phyloP scores from a whole-genome alignment of 306 rosid genomes.

The Vachellia pachyceras region DNA sequence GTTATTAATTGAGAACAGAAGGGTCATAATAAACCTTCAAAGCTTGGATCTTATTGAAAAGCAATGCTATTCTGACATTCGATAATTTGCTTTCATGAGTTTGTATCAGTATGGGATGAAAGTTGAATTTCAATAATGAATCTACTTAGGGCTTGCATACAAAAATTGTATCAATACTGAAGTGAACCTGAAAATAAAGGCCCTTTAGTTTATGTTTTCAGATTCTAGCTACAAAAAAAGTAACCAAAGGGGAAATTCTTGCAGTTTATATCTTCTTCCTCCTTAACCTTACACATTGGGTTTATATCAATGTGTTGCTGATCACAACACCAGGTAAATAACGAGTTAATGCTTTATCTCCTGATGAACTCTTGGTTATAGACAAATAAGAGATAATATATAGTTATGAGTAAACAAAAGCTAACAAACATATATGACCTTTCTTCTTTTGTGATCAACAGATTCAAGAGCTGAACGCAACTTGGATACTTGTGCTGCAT shows the following conservation, averaged over 20 bases:
- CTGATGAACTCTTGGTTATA: background rate
- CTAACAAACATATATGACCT: conserved; percentile 51
- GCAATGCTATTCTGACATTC: background rate
- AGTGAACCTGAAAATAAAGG: background rate
- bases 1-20: background rate
- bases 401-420: conserved; percentile 9
- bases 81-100: background rate
- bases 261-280: conserved; percentile 22
- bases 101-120: background rate
- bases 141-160: background rate
- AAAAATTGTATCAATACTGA: background rate
- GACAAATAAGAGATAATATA: background rate
- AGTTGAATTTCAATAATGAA: background rate
- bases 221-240: background rate
- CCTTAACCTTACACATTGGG: conserved; percentile 14
- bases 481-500: conserved; percentile 76
- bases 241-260: conserved; percentile 4
- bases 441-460: conserved; percentile 87
- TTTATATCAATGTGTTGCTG: conserved; percentile 6
- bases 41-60: background rate
- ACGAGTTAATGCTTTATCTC: background rate
- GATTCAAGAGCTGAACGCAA: conserved; percentile 89
- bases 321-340: background rate
- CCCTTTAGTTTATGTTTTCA: conserved; percentile 5
- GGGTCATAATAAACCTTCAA: background rate